Percentiles rank a stretch among this genome's conserved stretches.
Evolutionary conservation across 495 filamentous ascomycete species (phyloP).

Genomic region (Penicillium paradoxum): DNA sequence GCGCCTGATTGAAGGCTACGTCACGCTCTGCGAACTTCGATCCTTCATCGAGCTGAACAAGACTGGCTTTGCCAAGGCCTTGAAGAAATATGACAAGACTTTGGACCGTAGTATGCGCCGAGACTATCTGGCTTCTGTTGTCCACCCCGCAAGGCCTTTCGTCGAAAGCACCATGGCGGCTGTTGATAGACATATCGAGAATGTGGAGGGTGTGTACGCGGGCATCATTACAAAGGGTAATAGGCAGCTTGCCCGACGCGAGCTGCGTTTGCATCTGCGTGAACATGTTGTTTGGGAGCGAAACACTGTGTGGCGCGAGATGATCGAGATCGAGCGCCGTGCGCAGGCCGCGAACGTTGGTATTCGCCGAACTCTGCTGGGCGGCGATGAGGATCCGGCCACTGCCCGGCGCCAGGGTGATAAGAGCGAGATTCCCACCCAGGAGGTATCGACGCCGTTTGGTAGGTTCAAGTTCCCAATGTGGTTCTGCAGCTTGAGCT

Average conservation of each 20-base stretch:
- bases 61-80: constrained; percentile 90
- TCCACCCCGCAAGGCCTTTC: constrained; percentile 75
- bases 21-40: constrained; percentile 90
- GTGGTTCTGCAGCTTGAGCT: constrained; percentile 79
- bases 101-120: constrained; percentile 71
- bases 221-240: constrained; percentile 77
- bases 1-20: constrained; percentile 78
- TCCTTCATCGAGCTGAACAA: constrained; percentile 95
- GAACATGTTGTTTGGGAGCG: constrained; percentile 99
- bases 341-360: constrained; percentile 93
- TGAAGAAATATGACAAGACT: constrained; percentile 99
- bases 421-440: constrained; percentile 56
- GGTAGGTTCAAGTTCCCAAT: constrained; percentile 68
- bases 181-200: constrained; percentile 63
- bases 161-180: constrained; percentile 59
- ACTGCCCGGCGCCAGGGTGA: constrained; percentile 79
- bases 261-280: constrained; percentile 83
- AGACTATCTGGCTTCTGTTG: constrained; percentile 66
- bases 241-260: constrained; percentile 64
- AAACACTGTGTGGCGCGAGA: constrained; percentile 97
- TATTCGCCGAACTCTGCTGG: constrained; percentile 69
- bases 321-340: constrained; percentile 97
- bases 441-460: constrained; percentile 73
- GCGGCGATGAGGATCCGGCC: constrained; percentile 63
- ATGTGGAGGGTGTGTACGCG: constrained; percentile 76